These are phyloP conservation scores for Naegleria lovaniensis DNA, from an alignment of 208 protist species.

Conservation along the genomic window DNA sequence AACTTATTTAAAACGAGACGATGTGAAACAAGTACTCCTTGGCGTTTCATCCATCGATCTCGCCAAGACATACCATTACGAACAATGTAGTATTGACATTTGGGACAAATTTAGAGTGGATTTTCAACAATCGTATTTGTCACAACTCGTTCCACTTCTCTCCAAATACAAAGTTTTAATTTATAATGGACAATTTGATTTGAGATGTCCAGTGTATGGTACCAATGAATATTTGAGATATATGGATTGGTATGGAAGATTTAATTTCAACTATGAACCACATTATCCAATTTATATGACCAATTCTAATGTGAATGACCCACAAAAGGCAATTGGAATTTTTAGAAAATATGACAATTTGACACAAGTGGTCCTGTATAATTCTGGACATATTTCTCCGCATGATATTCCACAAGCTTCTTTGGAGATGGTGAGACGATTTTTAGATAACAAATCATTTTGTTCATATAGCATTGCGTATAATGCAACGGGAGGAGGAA, in stretches of 20 bases:
- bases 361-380: background rate
- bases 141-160: background rate
- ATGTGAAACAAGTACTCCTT: background rate
- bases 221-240: constrained; percentile 12
- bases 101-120: background rate
- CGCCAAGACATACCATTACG: background rate
- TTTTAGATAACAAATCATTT: background rate
- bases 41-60: background rate
- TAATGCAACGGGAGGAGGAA: background rate
- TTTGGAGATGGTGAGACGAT: background rate
- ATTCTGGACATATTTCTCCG: background rate
- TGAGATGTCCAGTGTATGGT: background rate
- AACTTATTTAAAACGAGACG: background rate
- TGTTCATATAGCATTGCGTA: background rate
- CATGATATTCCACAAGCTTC: background rate
- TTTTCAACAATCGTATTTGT: background rate
- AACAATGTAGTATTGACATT: background rate
- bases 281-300: background rate
- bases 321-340: background rate
- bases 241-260: background rate
- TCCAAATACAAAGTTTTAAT: background rate
- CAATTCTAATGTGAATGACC: background rate
- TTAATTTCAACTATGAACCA: background rate
- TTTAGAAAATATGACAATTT: background rate
- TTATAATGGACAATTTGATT: constrained; percentile 13